phyloP scores from a whole-genome alignment of 2,329 filamentous ascomycete species.

The Talaromyces albobiverticillius region DNA sequence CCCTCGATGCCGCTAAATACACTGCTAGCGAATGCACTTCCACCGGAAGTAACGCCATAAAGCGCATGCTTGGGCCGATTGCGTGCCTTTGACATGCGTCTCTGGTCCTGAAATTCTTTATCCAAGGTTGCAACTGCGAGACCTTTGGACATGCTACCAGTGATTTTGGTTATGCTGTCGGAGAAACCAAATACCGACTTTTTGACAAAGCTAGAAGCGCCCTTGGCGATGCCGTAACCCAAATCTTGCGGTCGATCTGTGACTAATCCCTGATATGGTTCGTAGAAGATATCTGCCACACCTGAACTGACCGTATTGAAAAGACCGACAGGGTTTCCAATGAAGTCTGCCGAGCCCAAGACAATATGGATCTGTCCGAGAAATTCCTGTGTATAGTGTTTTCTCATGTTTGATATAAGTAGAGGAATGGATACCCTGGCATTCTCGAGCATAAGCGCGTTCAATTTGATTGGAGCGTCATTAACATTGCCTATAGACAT shows the following conservation, averaged over 20 bases:
- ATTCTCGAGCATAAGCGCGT: constrained; percentile 91
- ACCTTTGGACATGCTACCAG: constrained; percentile 94
- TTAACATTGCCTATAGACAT: constrained; percentile 99
- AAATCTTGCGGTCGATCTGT: constrained; percentile 94
- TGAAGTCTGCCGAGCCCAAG: constrained; percentile 92
- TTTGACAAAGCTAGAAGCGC: constrained; percentile 95
- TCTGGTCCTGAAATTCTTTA: constrained; percentile 96
- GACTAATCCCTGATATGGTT: constrained; percentile 96
- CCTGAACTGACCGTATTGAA: constrained; percentile 99
- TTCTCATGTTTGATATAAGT: constrained; percentile 80
- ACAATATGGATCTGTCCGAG: constrained; percentile 97
- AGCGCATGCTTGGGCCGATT: constrained; percentile 96
- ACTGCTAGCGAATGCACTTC: constrained; percentile 90
- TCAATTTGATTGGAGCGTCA: constrained; percentile 90
- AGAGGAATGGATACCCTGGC: constrained; percentile 84
- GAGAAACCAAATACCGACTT: constrained; percentile 97
- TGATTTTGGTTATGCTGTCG: constrained; percentile 97
- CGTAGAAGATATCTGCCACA: constrained; percentile 97
- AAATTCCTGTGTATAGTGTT: constrained; percentile 95
- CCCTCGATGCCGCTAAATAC: constrained; percentile 92
- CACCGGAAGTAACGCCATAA: constrained; percentile 91
- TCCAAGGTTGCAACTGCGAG: constrained; percentile 92
- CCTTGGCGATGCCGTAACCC: constrained; percentile 91
- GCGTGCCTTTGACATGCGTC: constrained; percentile 86
- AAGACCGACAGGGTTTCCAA: constrained; percentile 93